Base-by-base conservation (phyloP, 2,329 filamentous ascomycete genomes). In the Neonectria neomacrospora region DNA sequence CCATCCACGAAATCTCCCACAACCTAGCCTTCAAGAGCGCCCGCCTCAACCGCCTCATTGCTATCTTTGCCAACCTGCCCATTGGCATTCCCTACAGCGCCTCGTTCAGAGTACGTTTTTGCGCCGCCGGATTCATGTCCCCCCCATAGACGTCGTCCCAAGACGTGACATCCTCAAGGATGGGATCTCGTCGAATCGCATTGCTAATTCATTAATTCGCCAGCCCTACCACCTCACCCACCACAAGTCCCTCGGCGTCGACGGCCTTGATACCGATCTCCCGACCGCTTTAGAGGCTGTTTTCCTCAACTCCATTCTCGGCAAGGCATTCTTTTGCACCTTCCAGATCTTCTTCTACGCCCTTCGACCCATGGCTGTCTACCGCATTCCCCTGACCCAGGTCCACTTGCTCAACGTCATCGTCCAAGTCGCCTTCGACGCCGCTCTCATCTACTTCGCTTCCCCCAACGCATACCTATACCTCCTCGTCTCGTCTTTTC, bases 311-410 rank as follows among this genome's bases (percentile, higher is more conserved):
- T 97, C 94, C 8, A 90, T 99, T 72, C 88, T 95, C 18, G 96
- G 96, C 78, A 99, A 99, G 82, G 91, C 96, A 70, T 99, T 99
- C 84, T 99, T 99, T 86, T 95, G 92, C 82, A 99, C 96, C 71
- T 99, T 97, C 83, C 96, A 99, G 81, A 97, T 99, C 79, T 87
- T 99, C 77, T 99, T 99, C 86, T 99, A 99, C 83, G 96, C 96
- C 73, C 80, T 99, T 54, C 92, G 96, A 16, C 96, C 96, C 65
- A 97, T 98, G 91, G 90, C 94, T 80, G 87, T 99, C 72, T 97
- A 97, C 86, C 88, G 89, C 72, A 86, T 98, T 5, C 93, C 95
- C 39, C 88, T 98, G 78, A 97, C 95, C 55, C 86, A 86, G 75
- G 88, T 97, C 61, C 94, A 97, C 80, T 85, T 89, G 62, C 81